These are phyloP conservation scores for Cladophialophora carrionii DNA, from an alignment of 2,329 filamentous ascomycete genomes.

Conservation along the genomic window DNA sequence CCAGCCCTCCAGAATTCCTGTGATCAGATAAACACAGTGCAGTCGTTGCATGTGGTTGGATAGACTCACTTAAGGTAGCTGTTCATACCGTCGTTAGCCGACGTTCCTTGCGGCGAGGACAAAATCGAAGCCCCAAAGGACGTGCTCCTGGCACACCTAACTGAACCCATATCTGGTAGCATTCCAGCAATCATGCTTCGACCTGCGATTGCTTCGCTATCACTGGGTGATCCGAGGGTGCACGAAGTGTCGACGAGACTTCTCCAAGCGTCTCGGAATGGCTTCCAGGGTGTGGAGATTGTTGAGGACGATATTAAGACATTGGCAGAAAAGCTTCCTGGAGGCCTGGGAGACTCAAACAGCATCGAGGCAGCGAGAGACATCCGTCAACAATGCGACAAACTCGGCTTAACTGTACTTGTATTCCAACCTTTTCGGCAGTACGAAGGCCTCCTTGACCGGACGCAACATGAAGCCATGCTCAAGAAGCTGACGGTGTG, in stretches of 20 bases:
- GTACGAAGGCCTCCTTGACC: slow-evolving; percentile 72
- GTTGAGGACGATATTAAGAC: slow-evolving; percentile 19
- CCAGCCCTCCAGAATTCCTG: not conserved
- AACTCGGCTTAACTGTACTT: slow-evolving; percentile 3
- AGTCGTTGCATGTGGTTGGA: not conserved
- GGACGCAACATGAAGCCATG: slow-evolving; percentile 60
- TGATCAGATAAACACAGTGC: not conserved
- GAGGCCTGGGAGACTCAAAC: slow-evolving; percentile 3
- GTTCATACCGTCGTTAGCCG: not conserved
- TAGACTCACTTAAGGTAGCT: not conserved
- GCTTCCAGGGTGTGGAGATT: slow-evolving; percentile 19
- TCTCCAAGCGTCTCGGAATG: slow-evolving; percentile 6
- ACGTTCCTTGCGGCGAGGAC: not conserved
- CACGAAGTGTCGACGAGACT: slow-evolving; percentile 13
- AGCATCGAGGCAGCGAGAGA: slow-evolving; percentile 8
- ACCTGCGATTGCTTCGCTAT: slow-evolving; percentile 18
- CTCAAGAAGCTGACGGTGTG: slow-evolving; percentile 68
- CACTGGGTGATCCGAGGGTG: slow-evolving; percentile 16
- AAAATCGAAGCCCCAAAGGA: not conserved
- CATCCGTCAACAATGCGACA: slow-evolving; percentile 16
- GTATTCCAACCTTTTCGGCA: slow-evolving; percentile 70
- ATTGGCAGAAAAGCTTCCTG: slow-evolving; percentile 2
- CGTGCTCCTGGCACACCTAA: not conserved
- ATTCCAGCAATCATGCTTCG: not conserved
- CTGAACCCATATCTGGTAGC: not conserved